phyloP scores from a whole-genome alignment of 2,329 filamentous ascomycete species.

The Clathrospora elynae region DNA sequence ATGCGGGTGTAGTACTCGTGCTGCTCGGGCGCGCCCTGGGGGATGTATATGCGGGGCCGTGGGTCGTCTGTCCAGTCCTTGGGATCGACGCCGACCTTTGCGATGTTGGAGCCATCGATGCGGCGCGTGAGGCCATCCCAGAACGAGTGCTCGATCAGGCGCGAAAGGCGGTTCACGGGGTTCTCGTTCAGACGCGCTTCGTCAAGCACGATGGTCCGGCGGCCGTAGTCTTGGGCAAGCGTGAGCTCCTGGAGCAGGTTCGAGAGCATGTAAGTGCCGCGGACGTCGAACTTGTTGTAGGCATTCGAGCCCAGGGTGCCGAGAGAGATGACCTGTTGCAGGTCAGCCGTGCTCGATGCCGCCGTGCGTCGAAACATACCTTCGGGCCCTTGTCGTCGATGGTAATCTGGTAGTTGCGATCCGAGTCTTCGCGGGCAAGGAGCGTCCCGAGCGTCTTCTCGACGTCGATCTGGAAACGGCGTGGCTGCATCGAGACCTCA shows the following conservation, averaged over 20 bases:
- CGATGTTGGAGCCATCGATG: conserved; percentile 87
- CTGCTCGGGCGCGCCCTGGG: conserved; percentile 81
- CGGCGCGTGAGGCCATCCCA: conserved; percentile 89
- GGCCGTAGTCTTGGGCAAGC: conserved; percentile 86
- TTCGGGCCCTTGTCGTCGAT: conserved; percentile 96
- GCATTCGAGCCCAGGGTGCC: conserved; percentile 86
- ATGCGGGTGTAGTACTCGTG: conserved; percentile 85
- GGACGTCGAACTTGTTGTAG: conserved; percentile 84
- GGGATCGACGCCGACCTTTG: conserved; percentile 82
- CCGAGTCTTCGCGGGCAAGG: conserved; percentile 85
- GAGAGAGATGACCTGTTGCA: conserved; percentile 71
- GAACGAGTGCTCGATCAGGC: conserved; percentile 86
- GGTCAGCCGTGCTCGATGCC: conserved; percentile 28
- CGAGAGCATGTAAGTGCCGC: conserved; percentile 96
- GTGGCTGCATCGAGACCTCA: conserved; percentile 70
- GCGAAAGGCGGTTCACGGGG: conserved; percentile 83
- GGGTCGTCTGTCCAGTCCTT: conserved; percentile 96
- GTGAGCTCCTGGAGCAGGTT: conserved; percentile 95
- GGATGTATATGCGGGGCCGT: conserved; percentile 89
- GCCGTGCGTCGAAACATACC: conserved; percentile 53
- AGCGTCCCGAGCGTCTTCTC: conserved; percentile 80
- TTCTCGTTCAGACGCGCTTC: conserved; percentile 93
- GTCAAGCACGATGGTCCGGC: conserved; percentile 87
- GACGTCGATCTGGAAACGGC: conserved; percentile 85
- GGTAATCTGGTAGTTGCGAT: conserved; percentile 94